A percentile compares a stretch with the other conserved stretches of the same genome.
Evolutionary conservation across 345 rosid genomes (phyloP).

Genomic region (Salix exigua): DNA sequence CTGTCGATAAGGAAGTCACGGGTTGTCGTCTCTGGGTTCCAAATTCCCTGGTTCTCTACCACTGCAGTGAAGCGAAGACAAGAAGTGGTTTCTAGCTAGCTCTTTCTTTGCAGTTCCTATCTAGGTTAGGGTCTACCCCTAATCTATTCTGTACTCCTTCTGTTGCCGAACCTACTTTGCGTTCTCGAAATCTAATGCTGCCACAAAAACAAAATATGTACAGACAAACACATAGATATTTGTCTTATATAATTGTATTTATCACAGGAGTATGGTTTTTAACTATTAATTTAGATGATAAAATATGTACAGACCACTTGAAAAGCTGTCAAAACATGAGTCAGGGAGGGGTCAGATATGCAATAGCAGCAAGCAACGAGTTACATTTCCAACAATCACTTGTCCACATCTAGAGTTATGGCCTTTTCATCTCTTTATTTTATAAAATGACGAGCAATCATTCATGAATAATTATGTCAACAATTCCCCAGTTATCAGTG

Average conservation of each 20-base stretch:
- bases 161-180: neutral
- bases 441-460: neutral
- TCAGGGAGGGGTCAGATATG: neutral
- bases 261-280: too few relatives aligned
- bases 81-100: neutral
- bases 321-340: too few relatives aligned
- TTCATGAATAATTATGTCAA: too few relatives aligned
- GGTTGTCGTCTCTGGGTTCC: neutral
- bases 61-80: neutral
- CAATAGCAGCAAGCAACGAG: neutral
- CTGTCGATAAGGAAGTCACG: neutral
- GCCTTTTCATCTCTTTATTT: neutral
- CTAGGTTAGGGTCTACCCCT: neutral
- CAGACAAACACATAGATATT: neutral
- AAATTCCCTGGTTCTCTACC: neutral
- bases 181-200: too few relatives aligned
- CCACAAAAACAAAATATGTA: neutral
- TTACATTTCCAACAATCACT: conserved; percentile 4
- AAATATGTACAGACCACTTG: too few relatives aligned
- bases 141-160: neutral
- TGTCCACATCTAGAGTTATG: neutral
- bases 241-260: neutral
- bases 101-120: too few relatives aligned
- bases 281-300: neutral
- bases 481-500: too few relatives aligned